Base-by-base conservation (phyloP, 1,284 basidiomycete species). In the Agaricales sp. region DNA sequence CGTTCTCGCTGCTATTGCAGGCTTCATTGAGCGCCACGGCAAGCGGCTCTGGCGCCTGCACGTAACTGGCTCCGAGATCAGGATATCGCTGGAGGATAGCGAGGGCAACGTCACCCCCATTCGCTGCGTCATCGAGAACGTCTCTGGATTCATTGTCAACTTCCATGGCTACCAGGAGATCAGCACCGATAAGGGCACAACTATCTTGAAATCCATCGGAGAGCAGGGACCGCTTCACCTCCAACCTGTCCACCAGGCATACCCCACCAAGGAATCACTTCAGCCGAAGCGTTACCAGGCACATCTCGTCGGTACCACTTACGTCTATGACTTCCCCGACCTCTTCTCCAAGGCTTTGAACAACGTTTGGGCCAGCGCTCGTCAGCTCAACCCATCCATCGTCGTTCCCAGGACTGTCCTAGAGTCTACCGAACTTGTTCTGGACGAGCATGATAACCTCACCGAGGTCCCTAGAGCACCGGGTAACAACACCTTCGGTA, bases 141-240 rank as follows among this genome's bases (percentile, higher is more conserved):
- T 97, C 48, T 96, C 94, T 39, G 95, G 95, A 45, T 98, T 99
- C 71, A 91, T 98, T 57, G 95, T 99, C 67, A 95, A 97, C 67
- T 98, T 87, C 73, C 91, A 95, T 63, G 91, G 89, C n/a, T 99
- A 99, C 73, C 93, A 98, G 68, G 96, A 99, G 71, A 92, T 98
- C 59, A 85, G 83, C 41, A 96, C 91, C 44, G 94, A 98, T 64
- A 94, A 90, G 68, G 95, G 95, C 46, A 87, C 86, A 4, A 87
- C 85, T 4, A 92, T 98, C 57, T 77, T 99, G 56, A 96, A 96
- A 69, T 95, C 94, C 4, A 95, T 97, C 57, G 94, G 94, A 46
- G 89, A 92, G 53, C 91, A 90, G 63, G 93, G 94, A 8, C 90
- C 92, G 47, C 77, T 94, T 53, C 93, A 97, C 67, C 75, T 96